Conservation (phyloP, 164 flowering plant species). For the Stephania japonica region DNA sequence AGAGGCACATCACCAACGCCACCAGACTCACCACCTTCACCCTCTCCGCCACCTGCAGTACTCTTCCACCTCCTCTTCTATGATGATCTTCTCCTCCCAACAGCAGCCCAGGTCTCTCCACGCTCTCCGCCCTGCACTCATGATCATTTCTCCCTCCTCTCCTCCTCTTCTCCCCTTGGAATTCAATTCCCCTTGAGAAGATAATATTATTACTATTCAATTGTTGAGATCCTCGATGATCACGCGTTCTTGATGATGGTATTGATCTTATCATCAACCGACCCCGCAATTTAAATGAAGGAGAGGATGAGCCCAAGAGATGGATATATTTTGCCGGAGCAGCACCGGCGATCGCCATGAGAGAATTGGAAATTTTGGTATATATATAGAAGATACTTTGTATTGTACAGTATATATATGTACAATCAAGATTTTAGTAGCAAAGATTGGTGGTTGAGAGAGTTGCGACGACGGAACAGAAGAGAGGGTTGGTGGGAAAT, state of each 20-base stretch:
- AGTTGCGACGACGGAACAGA: neutral
- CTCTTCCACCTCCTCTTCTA: slow-evolving; percentile 9
- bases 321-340: slow-evolving; percentile 4
- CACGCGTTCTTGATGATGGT: no score
- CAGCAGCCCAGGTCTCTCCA: slow-evolving; percentile 38
- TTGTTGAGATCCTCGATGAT: slow-evolving; percentile 15
- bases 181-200: neutral
- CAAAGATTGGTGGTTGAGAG: neutral
- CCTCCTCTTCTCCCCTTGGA: slow-evolving; percentile 3
- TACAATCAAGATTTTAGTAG: no score
- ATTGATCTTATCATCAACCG: neutral
- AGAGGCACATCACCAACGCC: slow-evolving; percentile 76
- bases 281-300: slow-evolving; percentile 12
- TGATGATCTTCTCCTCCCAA: slow-evolving; percentile 7
- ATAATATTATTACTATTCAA: no score
- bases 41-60: slow-evolving; percentile 50
- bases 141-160: slow-evolving; percentile 7
- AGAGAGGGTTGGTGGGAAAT: neutral
- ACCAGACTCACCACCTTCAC: slow-evolving; percentile 69
- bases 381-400: no score
- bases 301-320: slow-evolving; percentile 2
- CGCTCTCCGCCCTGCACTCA: slow-evolving; percentile 56
- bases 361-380: no score
- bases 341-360: slow-evolving; percentile 7
- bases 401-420: no score